These are phyloP conservation scores for Lactifluus pinguis DNA, from an alignment of 768 basidiomycete genomes.

Conservation along the genomic window DNA sequence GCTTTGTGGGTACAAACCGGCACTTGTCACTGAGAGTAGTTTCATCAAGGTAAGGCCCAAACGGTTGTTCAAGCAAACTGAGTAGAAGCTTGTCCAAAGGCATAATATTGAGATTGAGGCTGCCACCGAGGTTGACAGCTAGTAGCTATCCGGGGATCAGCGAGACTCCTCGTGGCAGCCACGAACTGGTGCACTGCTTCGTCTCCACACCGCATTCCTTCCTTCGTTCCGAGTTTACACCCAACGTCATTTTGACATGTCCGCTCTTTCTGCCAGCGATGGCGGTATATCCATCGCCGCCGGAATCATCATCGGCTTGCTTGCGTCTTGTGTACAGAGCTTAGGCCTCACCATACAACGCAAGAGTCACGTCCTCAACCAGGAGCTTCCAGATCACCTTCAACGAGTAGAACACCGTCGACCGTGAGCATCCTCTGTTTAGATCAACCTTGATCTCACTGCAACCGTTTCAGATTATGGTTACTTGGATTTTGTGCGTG, in stretches of 20 bases:
- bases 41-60: constrained; percentile 29
- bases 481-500: constrained; percentile 63
- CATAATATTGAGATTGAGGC: neutral
- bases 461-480: constrained; percentile 55
- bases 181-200: neutral
- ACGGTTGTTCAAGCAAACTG: constrained; percentile 20
- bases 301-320: constrained; percentile 51
- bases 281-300: constrained; percentile 32
- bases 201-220: neutral
- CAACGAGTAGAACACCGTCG: constrained; percentile 67
- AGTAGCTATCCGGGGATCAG: neutral
- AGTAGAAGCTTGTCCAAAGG: neutral
- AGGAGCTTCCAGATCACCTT: constrained; percentile 51
- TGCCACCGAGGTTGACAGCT: too few species aligned
- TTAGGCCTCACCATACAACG: constrained; percentile 88
- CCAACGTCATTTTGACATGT: constrained; percentile 15
- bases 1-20: constrained; percentile 3
- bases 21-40: constrained; percentile 22
- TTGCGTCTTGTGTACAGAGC: constrained; percentile 84
- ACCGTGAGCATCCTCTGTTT: constrained; percentile 45
- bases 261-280: constrained; percentile 19
- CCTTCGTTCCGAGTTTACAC: neutral
- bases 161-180: neutral
- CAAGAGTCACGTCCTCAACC: constrained; percentile 85
- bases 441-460: neutral